phyloP scores from a whole-genome alignment of 352 stramenopile species.

The Phytopythium litorale region DNA sequence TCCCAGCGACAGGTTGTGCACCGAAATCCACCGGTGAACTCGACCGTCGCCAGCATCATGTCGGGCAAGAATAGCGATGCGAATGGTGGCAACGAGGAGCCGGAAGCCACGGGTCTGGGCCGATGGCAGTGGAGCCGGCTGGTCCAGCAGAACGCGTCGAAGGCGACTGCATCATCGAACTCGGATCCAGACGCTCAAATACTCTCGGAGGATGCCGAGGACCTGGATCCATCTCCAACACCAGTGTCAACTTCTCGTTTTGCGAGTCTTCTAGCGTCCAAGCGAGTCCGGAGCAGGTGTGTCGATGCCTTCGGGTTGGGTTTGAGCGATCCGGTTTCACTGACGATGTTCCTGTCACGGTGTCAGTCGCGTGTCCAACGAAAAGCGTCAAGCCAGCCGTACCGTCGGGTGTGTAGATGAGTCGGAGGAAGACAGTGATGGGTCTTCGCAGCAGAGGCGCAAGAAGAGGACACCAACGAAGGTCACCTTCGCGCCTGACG shows the following conservation, averaged over 20 bases:
- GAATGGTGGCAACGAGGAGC: slow-evolving; percentile 24
- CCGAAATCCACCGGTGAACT: slow-evolving; percentile 54
- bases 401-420: neutral
- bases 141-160: slow-evolving; percentile 30
- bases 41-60: slow-evolving; percentile 9
- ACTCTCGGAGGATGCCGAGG: neutral
- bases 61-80: slow-evolving; percentile 26
- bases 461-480: slow-evolving; percentile 13
- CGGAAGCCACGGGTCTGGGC: slow-evolving; percentile 36
- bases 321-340: neutral
- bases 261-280: neutral
- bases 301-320: no score
- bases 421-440: neutral
- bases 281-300: slow-evolving; percentile 1
- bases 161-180: slow-evolving; percentile 9
- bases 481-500: slow-evolving; percentile 21
- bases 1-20: slow-evolving; percentile 79
- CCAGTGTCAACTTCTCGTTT: neutral
- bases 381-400: neutral
- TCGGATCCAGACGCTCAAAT: slow-evolving; percentile 15
- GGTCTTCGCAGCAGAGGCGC: neutral
- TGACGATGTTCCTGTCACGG: neutral
- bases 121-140: slow-evolving; percentile 69
- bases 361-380: neutral
- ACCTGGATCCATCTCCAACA: neutral